Conservation (phyloP, 202 grass and related monocot species). For the Setaria viridis region DNA sequence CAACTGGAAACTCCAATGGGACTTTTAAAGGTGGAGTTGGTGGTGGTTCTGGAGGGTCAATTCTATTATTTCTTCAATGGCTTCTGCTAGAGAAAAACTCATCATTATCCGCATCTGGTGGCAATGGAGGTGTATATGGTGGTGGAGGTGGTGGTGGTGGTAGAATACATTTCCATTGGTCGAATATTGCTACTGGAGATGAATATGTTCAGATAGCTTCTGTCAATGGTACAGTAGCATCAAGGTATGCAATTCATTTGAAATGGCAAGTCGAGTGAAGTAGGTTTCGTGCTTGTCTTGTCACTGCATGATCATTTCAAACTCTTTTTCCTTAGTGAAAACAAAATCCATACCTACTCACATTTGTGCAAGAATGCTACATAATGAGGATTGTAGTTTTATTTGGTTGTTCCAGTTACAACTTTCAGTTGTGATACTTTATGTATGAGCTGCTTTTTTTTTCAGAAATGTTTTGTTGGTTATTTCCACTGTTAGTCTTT, state of each 20-base stretch:
- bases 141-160: constrained; percentile 91
- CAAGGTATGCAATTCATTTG: constrained; percentile 66
- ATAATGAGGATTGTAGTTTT: background rate
- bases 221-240: constrained; percentile 81
- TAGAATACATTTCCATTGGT: constrained; percentile 98
- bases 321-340: background rate
- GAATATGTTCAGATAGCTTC: constrained; percentile 97
- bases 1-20: constrained; percentile 57
- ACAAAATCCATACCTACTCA: background rate
- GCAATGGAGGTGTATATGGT: constrained; percentile 77
- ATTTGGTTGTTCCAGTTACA: too few species aligned
- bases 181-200: constrained; percentile 90
- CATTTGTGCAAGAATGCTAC: background rate
- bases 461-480: background rate
- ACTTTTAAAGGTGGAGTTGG: constrained; percentile 82
- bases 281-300: constrained; percentile 40
- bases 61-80: constrained; percentile 90
- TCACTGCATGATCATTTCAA: background rate
- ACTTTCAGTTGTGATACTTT: too few species aligned
- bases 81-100: constrained; percentile 78
- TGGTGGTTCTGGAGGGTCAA: constrained; percentile 92
- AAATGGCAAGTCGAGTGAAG: constrained; percentile 4
- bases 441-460: too few species aligned
- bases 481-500: background rate
- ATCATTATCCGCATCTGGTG: constrained; percentile 83